These are phyloP conservation scores for Diutina catenulata DNA, from an alignment of 1,139 yeast species.

Conservation along the genomic window DNA sequence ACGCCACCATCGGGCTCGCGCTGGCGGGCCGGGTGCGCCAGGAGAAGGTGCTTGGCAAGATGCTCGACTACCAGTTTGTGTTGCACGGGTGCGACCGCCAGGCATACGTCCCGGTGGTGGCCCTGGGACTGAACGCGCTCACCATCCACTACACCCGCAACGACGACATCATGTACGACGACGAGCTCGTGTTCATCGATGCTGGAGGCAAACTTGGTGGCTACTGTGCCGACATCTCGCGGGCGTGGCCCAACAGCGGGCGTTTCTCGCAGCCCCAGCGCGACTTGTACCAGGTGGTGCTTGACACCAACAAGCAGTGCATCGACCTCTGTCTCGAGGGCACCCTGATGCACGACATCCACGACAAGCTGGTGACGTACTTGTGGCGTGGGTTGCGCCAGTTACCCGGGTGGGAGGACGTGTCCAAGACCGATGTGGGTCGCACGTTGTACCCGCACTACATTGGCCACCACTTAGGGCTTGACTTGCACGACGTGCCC, in stretches of 20 bases:
- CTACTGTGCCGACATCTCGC: constrained; percentile 88
- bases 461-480: constrained; percentile 89
- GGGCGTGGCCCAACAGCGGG: constrained; percentile 85
- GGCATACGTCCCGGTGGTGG: constrained; percentile 94
- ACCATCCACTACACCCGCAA: constrained; percentile 87
- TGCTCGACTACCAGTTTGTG: constrained; percentile 70
- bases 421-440: constrained; percentile 40
- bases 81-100: constrained; percentile 81
- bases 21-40: constrained; percentile 27
- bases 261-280: constrained; percentile 67
- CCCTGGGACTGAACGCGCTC: constrained; percentile 79
- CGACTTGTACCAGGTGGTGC: constrained; percentile 80
- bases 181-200: constrained; percentile 83
- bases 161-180: constrained; percentile 62
- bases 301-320: constrained; percentile 71
- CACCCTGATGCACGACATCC: constrained; percentile 63
- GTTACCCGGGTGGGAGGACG: constrained; percentile 48
- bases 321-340: constrained; percentile 55
- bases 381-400: constrained; percentile 57
- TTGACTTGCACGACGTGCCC: constrained; percentile 86
- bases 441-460: constrained; percentile 76
- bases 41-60: constrained; percentile 75
- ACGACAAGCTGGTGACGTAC: constrained; percentile 48
- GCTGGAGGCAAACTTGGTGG: constrained; percentile 95
- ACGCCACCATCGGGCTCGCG: constrained; percentile 58